Evolutionary conservation across 1,139 yeast genomes (phyloP), one percentile per base, ranked within the genome.

Genomic region (Yamadazyma pseudoaaseri): DNA sequence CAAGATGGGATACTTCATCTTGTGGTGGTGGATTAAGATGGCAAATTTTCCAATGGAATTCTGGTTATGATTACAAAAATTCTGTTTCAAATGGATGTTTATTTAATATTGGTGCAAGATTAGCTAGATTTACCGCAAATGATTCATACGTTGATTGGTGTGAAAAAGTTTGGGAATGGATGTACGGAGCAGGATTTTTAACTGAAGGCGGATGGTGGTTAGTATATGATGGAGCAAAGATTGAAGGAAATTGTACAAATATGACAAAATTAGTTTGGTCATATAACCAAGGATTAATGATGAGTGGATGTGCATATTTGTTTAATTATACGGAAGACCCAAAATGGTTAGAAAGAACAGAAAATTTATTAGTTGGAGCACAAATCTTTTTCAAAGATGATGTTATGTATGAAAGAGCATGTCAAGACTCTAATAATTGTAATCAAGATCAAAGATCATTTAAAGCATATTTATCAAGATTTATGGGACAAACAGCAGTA

Each of bases 31-130:
- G 97, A 1, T 70, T 90, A 42, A 76, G 97, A 63, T 90, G 97
- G 97, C 97, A 90, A 64, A 90, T 90, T 55, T 90, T 86, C 67
- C 77, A 85, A 40, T 90, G 96, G 95, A 90, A 90, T 58, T 73
- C 89, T 7, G 97, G 97, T 46, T 90, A 89, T 57, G 85, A 86
- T 59, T 90, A 90, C 58, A 90, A 90, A 61, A 90, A 90, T 59
- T 70, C 95, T 7, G 94, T 90, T 39, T 79, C 95, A 14, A 90
- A 89, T 54, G 97, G 97, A 12, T 86, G 95, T 49, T 65, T 90
- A 42, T 89, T 90, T 76, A 84, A 86, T 49, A 60, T 90, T 35
- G 96, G 89, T 25, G 92, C 96, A 2, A 73, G 97, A 51, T 70
- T 90, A 45, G 92, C 92, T 10, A 71, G 96, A 49, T 90, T 76